These are phyloP conservation scores for Penicillium griseofulvum DNA, from an alignment of 2,329 filamentous ascomycete species.

Conservation along the genomic window DNA sequence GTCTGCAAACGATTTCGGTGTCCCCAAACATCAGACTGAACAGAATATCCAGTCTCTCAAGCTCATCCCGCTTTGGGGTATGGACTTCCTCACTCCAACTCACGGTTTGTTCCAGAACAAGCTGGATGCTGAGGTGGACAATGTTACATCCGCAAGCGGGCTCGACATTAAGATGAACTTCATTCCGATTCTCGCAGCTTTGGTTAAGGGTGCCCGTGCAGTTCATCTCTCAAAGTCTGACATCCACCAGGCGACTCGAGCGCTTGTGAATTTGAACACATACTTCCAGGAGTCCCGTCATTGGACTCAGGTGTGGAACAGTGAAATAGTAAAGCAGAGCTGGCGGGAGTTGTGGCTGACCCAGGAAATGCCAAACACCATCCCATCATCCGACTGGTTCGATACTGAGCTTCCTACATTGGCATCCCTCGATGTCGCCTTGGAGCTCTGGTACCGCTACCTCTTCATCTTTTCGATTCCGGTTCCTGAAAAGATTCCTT, in stretches of 20 bases:
- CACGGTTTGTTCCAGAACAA: conserved; percentile 56
- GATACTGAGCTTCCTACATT: conserved; percentile 41
- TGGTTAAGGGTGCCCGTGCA: conserved; percentile 52
- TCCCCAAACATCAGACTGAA: conserved; percentile 56
- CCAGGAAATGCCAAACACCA: conserved; percentile 43
- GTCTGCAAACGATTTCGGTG: conserved; percentile 55
- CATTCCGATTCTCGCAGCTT: conserved; percentile 51
- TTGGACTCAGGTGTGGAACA: conserved; percentile 50
- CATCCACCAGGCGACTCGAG: conserved; percentile 48
- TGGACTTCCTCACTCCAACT: conserved; percentile 53
- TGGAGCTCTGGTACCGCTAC: conserved; percentile 44
- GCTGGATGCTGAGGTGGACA: conserved; percentile 52
- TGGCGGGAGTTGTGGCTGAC: conserved; percentile 51
- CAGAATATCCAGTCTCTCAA: conserved; percentile 56
- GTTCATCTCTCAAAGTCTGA: conserved; percentile 44
- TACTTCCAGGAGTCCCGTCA: conserved; percentile 52
- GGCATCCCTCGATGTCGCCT: conserved; percentile 35
- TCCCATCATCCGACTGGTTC: conserved; percentile 38
- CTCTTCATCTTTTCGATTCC: conserved; percentile 58
- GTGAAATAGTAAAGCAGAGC: conserved; percentile 43
- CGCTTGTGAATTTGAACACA: conserved; percentile 49
- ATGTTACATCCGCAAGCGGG: conserved; percentile 46
- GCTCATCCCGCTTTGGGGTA: conserved; percentile 54
- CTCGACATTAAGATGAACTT: conserved; percentile 54
- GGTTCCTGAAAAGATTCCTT: conserved; percentile 55